Evolutionary conservation across 306 rosid species (phyloP).

Genomic region (Rosa chinensis): DNA sequence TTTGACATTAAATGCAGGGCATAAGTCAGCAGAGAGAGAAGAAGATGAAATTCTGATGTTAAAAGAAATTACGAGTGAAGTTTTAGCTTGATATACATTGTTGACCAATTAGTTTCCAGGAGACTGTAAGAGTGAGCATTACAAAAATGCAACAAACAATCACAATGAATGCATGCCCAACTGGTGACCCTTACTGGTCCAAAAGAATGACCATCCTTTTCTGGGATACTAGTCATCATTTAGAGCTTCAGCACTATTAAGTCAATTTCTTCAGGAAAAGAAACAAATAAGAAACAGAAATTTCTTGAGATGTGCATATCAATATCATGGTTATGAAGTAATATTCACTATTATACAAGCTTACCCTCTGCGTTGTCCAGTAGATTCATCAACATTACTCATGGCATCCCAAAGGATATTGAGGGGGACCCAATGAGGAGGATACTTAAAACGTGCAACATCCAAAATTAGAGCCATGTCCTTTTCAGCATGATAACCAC

Average conservation of each 20-base stretch:
- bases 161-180: not conserved
- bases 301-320: not conserved
- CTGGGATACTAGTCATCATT: not conserved
- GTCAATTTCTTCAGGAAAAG: not conserved
- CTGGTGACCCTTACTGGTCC: not conserved
- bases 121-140: not conserved
- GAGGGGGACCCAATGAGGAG: slow-evolving; percentile 98
- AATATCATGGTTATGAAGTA: not conserved
- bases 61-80: not conserved
- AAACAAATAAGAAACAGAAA: not conserved
- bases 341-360: slow-evolving; percentile 1
- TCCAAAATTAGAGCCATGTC: slow-evolving; percentile 92
- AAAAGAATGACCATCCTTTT: not conserved
- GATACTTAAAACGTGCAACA: slow-evolving; percentile 96
- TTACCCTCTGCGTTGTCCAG: slow-evolving; percentile 76
- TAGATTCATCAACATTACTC: slow-evolving; percentile 59
- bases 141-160: not conserved
- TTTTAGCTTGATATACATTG: not conserved
- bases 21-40: not conserved
- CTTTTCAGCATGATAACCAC: slow-evolving; percentile 78
- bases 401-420: slow-evolving; percentile 86
- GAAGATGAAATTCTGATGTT: not conserved
- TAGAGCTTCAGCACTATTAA: not conserved
- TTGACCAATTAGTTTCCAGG: not conserved
- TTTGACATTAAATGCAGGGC: slow-evolving; percentile 4